A percentile compares a stretch with the other conserved stretches of the same genome.
Evolutionary conservation across 2,329 filamentous ascomycete species (phyloP).

Genomic region (Pseudogymnoascus destructans): DNA sequence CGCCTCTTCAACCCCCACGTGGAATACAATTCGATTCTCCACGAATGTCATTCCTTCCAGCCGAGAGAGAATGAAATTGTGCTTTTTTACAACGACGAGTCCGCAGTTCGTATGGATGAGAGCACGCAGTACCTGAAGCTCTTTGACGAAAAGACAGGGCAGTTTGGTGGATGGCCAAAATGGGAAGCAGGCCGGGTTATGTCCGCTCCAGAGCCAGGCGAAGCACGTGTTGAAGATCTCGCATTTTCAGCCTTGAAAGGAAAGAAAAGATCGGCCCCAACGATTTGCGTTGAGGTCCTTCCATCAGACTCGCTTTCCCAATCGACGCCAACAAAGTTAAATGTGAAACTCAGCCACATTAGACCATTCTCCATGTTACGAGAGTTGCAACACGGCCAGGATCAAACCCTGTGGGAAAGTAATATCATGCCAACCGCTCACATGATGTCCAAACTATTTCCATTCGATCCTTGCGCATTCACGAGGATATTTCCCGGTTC

Average conservation of each 20-base stretch:
- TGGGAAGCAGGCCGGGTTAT: constrained; percentile 2
- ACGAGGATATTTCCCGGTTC: background rate
- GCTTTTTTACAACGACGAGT: constrained; percentile 5
- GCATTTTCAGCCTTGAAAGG: background rate
- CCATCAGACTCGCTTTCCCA: constrained; percentile 1
- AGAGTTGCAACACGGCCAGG: constrained; percentile 1
- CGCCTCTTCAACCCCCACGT: constrained; percentile 1
- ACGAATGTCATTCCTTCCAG: constrained; percentile 8
- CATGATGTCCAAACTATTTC: background rate
- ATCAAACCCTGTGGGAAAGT: background rate
- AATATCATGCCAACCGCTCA: constrained; percentile 4
- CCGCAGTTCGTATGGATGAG: background rate
- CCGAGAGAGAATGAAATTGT: constrained; percentile 11
- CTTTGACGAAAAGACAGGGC: background rate
- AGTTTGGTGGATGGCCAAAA: background rate
- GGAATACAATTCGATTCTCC: background rate
- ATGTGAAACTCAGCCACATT: background rate
- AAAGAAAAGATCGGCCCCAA: background rate
- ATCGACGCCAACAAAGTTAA: background rate
- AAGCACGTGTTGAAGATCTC: background rate
- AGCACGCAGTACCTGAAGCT: background rate
- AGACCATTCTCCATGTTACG: constrained; percentile 7
- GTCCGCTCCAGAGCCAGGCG: background rate
- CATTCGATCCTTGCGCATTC: background rate
- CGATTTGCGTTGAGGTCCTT: background rate